Conservation (phyloP, 2,329 filamentous ascomycete genomes). For the Alternaria sp. region DNA sequence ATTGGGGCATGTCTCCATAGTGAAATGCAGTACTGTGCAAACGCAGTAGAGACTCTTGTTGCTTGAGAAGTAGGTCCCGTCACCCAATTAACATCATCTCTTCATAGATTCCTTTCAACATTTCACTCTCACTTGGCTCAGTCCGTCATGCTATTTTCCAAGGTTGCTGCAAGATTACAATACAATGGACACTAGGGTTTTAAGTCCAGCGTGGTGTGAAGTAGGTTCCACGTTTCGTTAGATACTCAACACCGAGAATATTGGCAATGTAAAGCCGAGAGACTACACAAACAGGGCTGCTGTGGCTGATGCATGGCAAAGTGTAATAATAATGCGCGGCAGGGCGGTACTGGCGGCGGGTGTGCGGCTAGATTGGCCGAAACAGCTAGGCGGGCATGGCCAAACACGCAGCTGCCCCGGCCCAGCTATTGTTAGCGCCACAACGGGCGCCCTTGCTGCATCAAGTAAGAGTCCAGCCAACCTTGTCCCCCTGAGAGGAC, state of each 20-base stretch:
- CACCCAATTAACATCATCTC: not conserved
- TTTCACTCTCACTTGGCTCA: not conserved
- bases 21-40: not conserved
- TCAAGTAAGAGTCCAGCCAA: slow-evolving; percentile 11
- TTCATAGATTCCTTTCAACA: not conserved
- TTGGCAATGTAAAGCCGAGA: not conserved
- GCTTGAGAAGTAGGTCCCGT: no score
- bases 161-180: not conserved
- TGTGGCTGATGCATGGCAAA: slow-evolving; percentile 16
- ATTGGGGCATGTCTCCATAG: not conserved
- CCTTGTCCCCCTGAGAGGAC: slow-evolving; percentile 12
- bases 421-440: slow-evolving; percentile 15
- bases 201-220: not conserved
- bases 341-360: not conserved
- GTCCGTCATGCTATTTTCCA: not conserved
- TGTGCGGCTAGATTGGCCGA: not conserved
- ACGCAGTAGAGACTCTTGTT: not conserved
- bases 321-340: not conserved
- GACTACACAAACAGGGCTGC: not conserved
- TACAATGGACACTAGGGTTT: not conserved
- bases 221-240: not conserved
- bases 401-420: not conserved
- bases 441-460: slow-evolving; percentile 6
- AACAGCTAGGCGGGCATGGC: not conserved
- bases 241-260: not conserved